Percentiles rank a stretch among this genome's conserved stretches.
phyloP scores from a whole-genome alignment of 1,284 basidiomycete genomes.

The Cryptococcus deneoformans region DNA sequence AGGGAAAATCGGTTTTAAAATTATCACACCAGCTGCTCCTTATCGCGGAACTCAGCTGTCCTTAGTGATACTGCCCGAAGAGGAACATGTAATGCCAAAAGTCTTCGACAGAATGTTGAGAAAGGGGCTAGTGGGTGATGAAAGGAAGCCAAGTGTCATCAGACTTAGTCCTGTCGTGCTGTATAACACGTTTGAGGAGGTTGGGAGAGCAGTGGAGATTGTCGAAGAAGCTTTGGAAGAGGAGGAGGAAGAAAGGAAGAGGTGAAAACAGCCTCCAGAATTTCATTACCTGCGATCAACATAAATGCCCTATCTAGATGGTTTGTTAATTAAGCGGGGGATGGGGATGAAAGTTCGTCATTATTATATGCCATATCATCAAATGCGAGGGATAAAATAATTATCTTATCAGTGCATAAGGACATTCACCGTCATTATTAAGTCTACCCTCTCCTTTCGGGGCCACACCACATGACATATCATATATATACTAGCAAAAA shows the following conservation, averaged over 20 bases:
- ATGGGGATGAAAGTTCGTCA: too few species aligned
- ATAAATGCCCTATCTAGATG: too few species aligned
- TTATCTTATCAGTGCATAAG: too few species aligned
- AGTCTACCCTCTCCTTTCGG: too few species aligned
- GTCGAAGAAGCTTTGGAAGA: slow-evolving; percentile 56
- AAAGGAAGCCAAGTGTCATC: slow-evolving; percentile 85
- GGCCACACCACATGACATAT: too few species aligned
- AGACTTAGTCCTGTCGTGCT: slow-evolving; percentile 77
- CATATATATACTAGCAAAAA: too few species aligned
- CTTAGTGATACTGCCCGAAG: slow-evolving; percentile 65
- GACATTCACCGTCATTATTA: too few species aligned
- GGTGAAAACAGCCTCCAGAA: not conserved
- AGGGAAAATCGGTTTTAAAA: slow-evolving; percentile 62
- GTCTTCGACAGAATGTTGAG: slow-evolving; percentile 63
- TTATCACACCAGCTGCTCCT: slow-evolving; percentile 73
- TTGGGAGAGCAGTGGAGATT: slow-evolving; percentile 62
- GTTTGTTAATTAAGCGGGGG: too few species aligned
- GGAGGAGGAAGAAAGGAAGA: slow-evolving; percentile 18
- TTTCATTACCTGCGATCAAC: too few species aligned
- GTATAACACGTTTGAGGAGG: slow-evolving; percentile 78
- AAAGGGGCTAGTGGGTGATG: slow-evolving; percentile 82
- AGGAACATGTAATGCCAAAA: slow-evolving; percentile 64
- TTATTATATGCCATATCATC: too few species aligned
- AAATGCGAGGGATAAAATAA: too few species aligned
- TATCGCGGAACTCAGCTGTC: slow-evolving; percentile 82